Base-by-base conservation (phyloP, 805 yeast species). In the Candida suzukii region DNA sequence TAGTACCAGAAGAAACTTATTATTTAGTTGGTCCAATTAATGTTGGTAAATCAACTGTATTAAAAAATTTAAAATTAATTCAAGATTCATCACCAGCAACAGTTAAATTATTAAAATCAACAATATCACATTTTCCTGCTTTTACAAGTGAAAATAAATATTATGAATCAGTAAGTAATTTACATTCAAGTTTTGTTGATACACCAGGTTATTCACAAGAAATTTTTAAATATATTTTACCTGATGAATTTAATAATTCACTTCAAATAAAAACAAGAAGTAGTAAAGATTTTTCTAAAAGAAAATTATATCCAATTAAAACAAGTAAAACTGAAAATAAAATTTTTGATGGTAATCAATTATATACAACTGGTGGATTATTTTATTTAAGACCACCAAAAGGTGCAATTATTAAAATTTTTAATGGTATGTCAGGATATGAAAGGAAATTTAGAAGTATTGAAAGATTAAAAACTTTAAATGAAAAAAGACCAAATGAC, bases 1-100 rank as follows among this genome's bases (percentile, higher is more conserved):
- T 82, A 8, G 66, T 67, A 4, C 52, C 55, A 29, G 52, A 49
- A 10, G 60, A 63, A 26, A 56, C 73, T 8, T 79, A 74, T 51
- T 80, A 75, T 51, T 57, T 84, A 25, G 61, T 83, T 18, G 95
- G 95, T 1, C 70, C 70, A 44, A 77, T 82, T 11, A 84, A 84
- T 52, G 69, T 75, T 13, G 95, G 95, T 1, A 84, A 84, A 54
- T 77, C 87, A 2, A 68, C 82, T 2, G 48, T 84, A 29, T 66
- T 82, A 1, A 74, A 71, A 4, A 43, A 46, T 18, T n/a, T 34
- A 16, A 3, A 11, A 14, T 18, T 17, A 13, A 27, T 48, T 12
- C 48, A 47, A 27, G 45, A 50, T 41, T 25, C 50, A 21, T 42
- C 42, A 4, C 40, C 51, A 22, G 37, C 41, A 17, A 60, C 64